These are phyloP conservation scores for Phyllosticta ampelicida DNA, from an alignment of 2,329 filamentous ascomycete genomes.

Conservation along the genomic window DNA sequence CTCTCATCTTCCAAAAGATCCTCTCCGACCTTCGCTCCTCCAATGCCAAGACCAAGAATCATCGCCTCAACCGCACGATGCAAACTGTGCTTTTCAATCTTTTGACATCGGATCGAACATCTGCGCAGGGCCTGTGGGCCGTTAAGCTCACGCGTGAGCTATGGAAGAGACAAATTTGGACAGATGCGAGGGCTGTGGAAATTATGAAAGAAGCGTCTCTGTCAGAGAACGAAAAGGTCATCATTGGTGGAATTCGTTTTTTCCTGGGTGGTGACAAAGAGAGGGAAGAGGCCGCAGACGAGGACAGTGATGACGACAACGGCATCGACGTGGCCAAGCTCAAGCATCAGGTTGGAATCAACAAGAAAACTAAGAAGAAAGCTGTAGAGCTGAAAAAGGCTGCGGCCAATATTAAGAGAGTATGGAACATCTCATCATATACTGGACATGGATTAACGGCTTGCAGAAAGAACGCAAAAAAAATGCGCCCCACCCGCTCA, in stretches of 20 bases:
- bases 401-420: constrained; percentile 64
- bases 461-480: constrained; percentile 65
- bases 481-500: constrained; percentile 73
- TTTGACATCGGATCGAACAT: constrained; percentile 72
- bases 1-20: constrained; percentile 80
- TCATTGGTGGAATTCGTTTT: constrained; percentile 78
- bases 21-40: constrained; percentile 79
- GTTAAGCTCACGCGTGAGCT: constrained; percentile 91
- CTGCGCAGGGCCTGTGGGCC: constrained; percentile 84
- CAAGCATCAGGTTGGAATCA: constrained; percentile 78
- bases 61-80: constrained; percentile 83
- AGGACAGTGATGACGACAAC: constrained; percentile 73
- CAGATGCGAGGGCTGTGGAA: constrained; percentile 86
- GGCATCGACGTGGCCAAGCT: constrained; percentile 67
- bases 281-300: constrained; percentile 73
- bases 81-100: constrained; percentile 91
- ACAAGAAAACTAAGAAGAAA: constrained; percentile 92
- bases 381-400: constrained; percentile 70
- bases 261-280: constrained; percentile 96
- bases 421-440: neutral
- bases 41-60: constrained; percentile 80
- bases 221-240: constrained; percentile 86
- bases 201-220: constrained; percentile 93
- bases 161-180: constrained; percentile 96
- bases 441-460: neutral